Percentiles rank a stretch among this genome's conserved stretches.
These are phyloP conservation scores for Chenopodium album DNA, from an alignment of 148 eudicot genomes.

Conservation along the genomic window DNA sequence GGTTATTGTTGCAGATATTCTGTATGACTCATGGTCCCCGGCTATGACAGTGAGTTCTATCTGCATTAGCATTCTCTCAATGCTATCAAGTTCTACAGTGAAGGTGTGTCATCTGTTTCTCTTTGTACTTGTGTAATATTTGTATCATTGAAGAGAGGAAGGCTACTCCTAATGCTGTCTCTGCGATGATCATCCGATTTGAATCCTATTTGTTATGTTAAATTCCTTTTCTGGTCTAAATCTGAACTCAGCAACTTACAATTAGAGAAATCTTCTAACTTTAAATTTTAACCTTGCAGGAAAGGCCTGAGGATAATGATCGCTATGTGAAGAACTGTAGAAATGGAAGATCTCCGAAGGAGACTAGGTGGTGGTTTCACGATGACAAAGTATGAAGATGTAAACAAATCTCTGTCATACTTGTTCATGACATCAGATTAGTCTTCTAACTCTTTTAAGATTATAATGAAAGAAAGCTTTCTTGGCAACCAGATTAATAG, in stretches of 20 bases:
- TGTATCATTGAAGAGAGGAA: not conserved
- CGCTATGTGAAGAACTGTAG: conserved; percentile 83
- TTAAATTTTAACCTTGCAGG: conserved; percentile 49
- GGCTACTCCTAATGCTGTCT: not conserved
- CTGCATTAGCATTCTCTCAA: conserved; percentile 77
- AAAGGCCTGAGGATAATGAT: conserved; percentile 84
- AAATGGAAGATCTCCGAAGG: conserved; percentile 88
- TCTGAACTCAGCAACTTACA: not conserved
- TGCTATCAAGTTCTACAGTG: conserved; percentile 64
- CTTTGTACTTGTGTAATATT: not conserved
- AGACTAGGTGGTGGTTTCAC: conserved; percentile 97
- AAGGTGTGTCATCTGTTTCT: conserved; percentile 44
- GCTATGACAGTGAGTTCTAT: conserved; percentile 80
- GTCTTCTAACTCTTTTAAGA: conserved; percentile 29
- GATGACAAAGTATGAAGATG: conserved; percentile 74
- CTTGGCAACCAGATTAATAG: conserved; percentile 18
- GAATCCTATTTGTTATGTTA: not conserved
- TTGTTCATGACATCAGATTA: conserved; percentile 18
- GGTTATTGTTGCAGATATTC: conserved; percentile 48
- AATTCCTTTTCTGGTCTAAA: not conserved
- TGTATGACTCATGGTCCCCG: conserved; percentile 80
- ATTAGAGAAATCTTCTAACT: not conserved
- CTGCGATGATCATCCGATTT: not conserved
- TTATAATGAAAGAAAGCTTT: conserved; percentile 21
- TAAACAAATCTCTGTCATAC: conserved; percentile 16